A percentile compares a stretch with the other conserved stretches of the same genome.
phyloP scores from a whole-genome alignment of 1,284 basidiomycete species.

The Pterulicium gracile region DNA sequence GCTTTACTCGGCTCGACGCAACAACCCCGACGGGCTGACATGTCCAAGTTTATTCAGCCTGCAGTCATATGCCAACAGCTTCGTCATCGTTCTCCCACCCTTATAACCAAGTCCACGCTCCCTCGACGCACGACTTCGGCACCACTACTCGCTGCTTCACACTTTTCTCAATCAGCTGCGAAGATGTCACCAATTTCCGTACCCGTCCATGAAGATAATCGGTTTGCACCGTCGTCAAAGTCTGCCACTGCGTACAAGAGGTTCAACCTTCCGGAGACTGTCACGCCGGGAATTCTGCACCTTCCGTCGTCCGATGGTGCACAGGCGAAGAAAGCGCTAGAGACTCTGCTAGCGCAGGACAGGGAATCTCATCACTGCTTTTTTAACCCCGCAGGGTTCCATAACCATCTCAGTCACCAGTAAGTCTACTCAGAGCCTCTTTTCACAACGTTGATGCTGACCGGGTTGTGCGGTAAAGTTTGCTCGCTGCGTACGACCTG shows the following conservation, averaged over 20 bases:
- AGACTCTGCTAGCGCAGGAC: slow-evolving; percentile 44
- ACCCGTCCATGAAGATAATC: neutral
- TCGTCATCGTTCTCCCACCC: no score
- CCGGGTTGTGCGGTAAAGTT: slow-evolving; percentile 18
- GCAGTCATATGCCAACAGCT: no score
- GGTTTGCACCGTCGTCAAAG: neutral
- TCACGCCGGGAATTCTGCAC: neutral
- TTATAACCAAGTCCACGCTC: no score
- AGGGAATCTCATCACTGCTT: slow-evolving; percentile 48
- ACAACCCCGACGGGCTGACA: no score
- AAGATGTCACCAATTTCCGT: neutral
- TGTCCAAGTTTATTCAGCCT: no score
- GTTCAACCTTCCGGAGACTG: neutral
- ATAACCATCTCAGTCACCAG: slow-evolving; percentile 60
- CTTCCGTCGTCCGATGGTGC: slow-evolving; percentile 6
- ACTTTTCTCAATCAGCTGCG: neutral
- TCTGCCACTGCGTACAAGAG: neutral
- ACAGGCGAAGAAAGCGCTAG: slow-evolving; percentile 31
- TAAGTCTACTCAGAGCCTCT: slow-evolving; percentile 16
- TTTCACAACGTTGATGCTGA: neutral
- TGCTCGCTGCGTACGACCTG: slow-evolving; percentile 56
- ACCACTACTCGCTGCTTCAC: no score
- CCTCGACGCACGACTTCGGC: no score
- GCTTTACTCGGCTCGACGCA: no score
- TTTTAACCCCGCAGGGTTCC: slow-evolving; percentile 36